Conservation (phyloP, 1,139 yeast species). For the Barnettozyma hawaiiensis region DNA sequence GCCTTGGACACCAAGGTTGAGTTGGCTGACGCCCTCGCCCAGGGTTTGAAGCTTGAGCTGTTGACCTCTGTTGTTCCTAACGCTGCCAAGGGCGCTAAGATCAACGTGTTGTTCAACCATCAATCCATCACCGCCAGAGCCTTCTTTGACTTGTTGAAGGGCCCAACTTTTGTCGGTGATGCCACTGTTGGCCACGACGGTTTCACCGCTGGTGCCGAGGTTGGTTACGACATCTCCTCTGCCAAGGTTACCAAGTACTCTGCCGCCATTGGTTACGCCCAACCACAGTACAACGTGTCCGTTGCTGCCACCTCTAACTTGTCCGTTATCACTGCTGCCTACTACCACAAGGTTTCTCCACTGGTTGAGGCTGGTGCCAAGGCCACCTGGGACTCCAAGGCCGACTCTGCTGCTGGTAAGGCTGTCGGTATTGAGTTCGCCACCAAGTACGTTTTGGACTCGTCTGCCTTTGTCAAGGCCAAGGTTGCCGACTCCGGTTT, state of each 20-base stretch:
- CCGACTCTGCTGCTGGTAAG: slow-evolving; percentile 52
- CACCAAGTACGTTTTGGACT: slow-evolving; percentile 87
- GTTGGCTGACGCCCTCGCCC: slow-evolving; percentile 85
- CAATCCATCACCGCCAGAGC: slow-evolving; percentile 93
- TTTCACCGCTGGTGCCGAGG: slow-evolving; percentile 94
- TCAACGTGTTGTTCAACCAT: slow-evolving; percentile 88
- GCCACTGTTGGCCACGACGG: slow-evolving; percentile 94
- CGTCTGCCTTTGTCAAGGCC: slow-evolving; percentile 87
- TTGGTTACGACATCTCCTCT: slow-evolving; percentile 90
- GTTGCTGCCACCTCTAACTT: slow-evolving; percentile 87
- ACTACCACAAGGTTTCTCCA: slow-evolving; percentile 93
- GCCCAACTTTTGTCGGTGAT: slow-evolving; percentile 94
- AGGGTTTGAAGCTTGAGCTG: slow-evolving; percentile 92
- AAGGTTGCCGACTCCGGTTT: slow-evolving; percentile 96
- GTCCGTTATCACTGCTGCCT: slow-evolving; percentile 89
- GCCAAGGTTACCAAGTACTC: slow-evolving; percentile 94
- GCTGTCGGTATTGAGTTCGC: slow-evolving; percentile 87
- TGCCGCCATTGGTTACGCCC: slow-evolving; percentile 89
- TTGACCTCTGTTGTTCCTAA: slow-evolving; percentile 85
- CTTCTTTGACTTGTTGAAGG: slow-evolving; percentile 91
- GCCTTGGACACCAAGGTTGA: slow-evolving; percentile 90
- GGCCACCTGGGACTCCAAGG: slow-evolving; percentile 92
- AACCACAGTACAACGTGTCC: slow-evolving; percentile 83
- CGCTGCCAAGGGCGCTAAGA: slow-evolving; percentile 83
- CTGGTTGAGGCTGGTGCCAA: slow-evolving; percentile 95